phyloP scores from a whole-genome alignment of 345 rosid species.

The Boechera divaricarpa region DNA sequence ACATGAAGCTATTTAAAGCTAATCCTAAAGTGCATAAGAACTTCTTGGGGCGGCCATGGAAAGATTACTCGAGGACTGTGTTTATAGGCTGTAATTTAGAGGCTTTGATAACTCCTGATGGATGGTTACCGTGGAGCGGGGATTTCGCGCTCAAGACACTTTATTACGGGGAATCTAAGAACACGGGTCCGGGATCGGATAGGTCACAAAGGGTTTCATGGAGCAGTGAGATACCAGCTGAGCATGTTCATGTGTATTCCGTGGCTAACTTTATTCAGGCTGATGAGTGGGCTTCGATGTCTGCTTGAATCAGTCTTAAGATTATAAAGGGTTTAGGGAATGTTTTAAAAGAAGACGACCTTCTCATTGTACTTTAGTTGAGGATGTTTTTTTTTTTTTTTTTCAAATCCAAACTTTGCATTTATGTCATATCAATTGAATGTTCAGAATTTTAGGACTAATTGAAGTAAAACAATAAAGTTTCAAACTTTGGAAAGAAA shows the following conservation, averaged over 20 bases:
- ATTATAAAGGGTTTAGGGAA: slow-evolving; percentile 7
- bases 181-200: slow-evolving; percentile 68
- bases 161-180: slow-evolving; percentile 79
- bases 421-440: slow-evolving; percentile 1
- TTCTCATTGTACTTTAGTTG: slow-evolving; percentile 21
- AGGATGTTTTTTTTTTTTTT: background rate
- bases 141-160: slow-evolving; percentile 78
- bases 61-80: slow-evolving; percentile 85
- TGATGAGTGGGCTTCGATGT: slow-evolving; percentile 63
- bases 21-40: slow-evolving; percentile 71
- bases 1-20: slow-evolving; percentile 60
- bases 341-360: background rate
- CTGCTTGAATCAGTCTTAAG: slow-evolving; percentile 34
- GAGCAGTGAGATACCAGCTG: slow-evolving; percentile 73
- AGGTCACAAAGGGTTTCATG: slow-evolving; percentile 63
- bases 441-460: slow-evolving; percentile 18
- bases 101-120: slow-evolving; percentile 62
- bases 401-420: slow-evolving; percentile 4
- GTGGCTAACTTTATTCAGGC: slow-evolving; percentile 87
- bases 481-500: slow-evolving; percentile 9
- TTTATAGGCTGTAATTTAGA: slow-evolving; percentile 64
- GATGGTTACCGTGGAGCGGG: slow-evolving; percentile 86
- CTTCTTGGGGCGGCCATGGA: slow-evolving; percentile 95
- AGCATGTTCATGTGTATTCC: slow-evolving; percentile 61
- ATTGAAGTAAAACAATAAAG: slow-evolving; percentile 14